Evolutionary conservation across 1,284 basidiomycete species (phyloP), one percentile per base, ranked within the genome.

Genomic region (Tremellales sp.): DNA sequence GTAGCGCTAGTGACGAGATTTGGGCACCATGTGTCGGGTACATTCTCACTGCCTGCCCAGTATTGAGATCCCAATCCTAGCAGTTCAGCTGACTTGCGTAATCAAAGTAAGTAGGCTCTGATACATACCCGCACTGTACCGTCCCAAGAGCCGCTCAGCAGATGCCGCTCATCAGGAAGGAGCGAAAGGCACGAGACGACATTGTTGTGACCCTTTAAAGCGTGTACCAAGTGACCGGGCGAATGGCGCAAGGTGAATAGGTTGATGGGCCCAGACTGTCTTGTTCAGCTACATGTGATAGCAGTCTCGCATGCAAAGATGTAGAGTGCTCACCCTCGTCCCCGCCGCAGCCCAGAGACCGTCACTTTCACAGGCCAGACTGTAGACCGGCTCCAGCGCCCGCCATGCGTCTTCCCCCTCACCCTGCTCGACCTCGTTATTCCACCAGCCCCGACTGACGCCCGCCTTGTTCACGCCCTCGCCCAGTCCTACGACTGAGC

Each of bases 41-140:
- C 35, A 80, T 82, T 40, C 92, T 82, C 4, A 86, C 80, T 27
- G 79, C 77, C 58, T 89, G 81, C 1, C 96, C 96, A 0, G 87
- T 94, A 65, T 98, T 89, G 43, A 98, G 79, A 74, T 98, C 94
- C 94, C 96, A 98, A 82, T 96, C 88, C 89, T 97, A 67, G 15
- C 24, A 36, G 2, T 43, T 41, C 39, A 57, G 50, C 21, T 26
- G n/a, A 22, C 10, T 31, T 19, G 15, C 15, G 21, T 12, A 26
- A 21, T 12, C 37, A 33, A 48, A 49, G 31, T 47, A 43, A 35
- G 45, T 3, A 1, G n/a, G n/a, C n/a, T n/a, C n/a, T n/a, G n/a
- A n/a, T n/a, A 79, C 87, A 72, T 70, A 93, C 93, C 50, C 85
- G 79, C 3, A 92, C 85, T 54, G 87, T 84, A 3, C 89, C 86